phyloP scores from a whole-genome alignment of 495 filamentous ascomycete species.

The Penicillium angulare region DNA sequence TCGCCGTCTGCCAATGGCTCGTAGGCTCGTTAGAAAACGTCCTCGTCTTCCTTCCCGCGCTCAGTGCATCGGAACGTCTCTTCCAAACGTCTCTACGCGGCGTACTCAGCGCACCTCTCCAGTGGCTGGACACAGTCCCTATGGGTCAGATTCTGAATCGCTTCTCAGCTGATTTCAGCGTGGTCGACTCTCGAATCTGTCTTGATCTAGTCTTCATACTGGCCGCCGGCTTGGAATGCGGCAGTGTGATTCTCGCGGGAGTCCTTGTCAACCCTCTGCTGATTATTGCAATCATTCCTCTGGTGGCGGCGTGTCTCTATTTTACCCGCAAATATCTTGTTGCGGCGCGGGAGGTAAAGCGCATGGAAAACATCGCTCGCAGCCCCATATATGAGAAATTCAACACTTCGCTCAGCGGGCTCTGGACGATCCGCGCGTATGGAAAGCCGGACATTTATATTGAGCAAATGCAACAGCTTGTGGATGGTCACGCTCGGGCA shows the following conservation, averaged over 20 bases:
- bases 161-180: slow-evolving; percentile 75
- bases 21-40: slow-evolving; percentile 24
- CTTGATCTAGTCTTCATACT: slow-evolving; percentile 31
- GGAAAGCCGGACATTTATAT: slow-evolving; percentile 55
- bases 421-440: slow-evolving; percentile 69
- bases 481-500: too few relatives aligned
- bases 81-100: slow-evolving; percentile 63
- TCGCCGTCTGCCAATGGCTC: slow-evolving; percentile 14
- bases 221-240: slow-evolving; percentile 56
- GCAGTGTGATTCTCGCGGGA: slow-evolving; percentile 33
- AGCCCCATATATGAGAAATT: slow-evolving; percentile 74
- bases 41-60: slow-evolving; percentile 46
- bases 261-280: not conserved
- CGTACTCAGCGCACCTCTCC: slow-evolving; percentile 66
- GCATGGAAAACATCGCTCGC: slow-evolving; percentile 65
- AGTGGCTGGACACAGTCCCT: slow-evolving; percentile 81
- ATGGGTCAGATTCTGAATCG: slow-evolving; percentile 76
- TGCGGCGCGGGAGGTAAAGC: slow-evolving; percentile 73
- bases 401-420: slow-evolving; percentile 58
- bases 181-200: slow-evolving; percentile 60
- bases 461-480: not conserved
- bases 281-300: not conserved
- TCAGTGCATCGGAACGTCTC: slow-evolving; percentile 59
- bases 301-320: not conserved
- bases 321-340: slow-evolving; percentile 56